phyloP scores from a whole-genome alignment of 768 basidiomycete genomes.

The Suillus fuscotomentosus region DNA sequence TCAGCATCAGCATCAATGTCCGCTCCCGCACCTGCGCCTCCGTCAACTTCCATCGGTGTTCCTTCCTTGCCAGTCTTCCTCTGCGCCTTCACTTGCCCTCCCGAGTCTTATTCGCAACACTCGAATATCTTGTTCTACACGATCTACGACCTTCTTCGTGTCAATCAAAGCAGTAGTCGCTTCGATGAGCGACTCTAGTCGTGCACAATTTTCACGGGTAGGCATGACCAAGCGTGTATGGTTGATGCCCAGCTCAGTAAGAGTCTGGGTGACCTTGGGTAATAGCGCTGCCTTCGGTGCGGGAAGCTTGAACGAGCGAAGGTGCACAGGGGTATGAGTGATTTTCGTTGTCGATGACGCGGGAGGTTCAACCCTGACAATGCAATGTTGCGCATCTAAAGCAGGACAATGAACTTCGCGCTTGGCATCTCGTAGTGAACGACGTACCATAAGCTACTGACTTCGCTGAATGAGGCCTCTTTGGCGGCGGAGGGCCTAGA shows the following conservation, averaged over 20 bases:
- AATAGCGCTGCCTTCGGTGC: conserved; percentile 71
- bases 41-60: conserved; percentile 53
- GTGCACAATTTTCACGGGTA: conserved; percentile 74
- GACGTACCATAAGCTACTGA: conserved; percentile 57
- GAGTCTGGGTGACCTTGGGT: conserved; percentile 72
- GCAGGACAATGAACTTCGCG: conserved; percentile 14
- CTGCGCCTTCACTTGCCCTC: conserved; percentile 43
- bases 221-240: conserved; percentile 89
- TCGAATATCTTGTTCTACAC: conserved; percentile 81
- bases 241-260: conserved; percentile 74
- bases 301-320: conserved; percentile 87
- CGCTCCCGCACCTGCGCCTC: conserved; percentile 20
- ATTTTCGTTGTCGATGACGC: conserved; percentile 57
- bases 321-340: conserved; percentile 73
- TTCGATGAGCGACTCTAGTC: conserved; percentile 72
- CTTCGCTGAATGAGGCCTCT: conserved; percentile 45
- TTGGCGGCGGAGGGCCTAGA: conserved; percentile 35
- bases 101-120: conserved; percentile 64
- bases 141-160: conserved; percentile 84
- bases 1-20: neutral
- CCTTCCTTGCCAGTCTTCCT: conserved; percentile 36
- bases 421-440: neutral
- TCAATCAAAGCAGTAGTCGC: conserved; percentile 78
- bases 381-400: conserved; percentile 70
- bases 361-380: conserved; percentile 62